Evolutionary conservation across 257 asterid genomes (phyloP), one percentile per base, ranked within the genome.

Genomic region (Petunia secreta): DNA sequence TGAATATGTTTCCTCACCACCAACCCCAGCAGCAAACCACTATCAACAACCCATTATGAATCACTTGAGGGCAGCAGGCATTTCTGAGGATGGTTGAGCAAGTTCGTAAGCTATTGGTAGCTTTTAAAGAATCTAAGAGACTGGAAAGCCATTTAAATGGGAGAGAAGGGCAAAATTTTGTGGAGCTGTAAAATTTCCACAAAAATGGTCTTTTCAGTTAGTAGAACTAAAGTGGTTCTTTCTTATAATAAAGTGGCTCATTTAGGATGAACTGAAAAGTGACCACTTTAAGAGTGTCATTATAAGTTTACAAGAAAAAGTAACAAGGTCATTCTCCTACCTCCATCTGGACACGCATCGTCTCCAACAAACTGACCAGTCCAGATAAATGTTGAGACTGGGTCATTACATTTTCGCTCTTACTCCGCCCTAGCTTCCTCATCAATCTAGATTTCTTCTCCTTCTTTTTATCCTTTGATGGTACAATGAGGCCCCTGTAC

Each of bases 301-400:
- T 34, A 62, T 14, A 34, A 62, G 66, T 62, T 8, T 11, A 59
- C 2, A 16, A 64, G 2, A 63, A 64, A 64, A 13, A 55, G 44
- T 11, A 48, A 71, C 3, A 71, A 34, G 58, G 7, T 50, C 62
- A 34, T 34, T 14, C 38, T 39, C 40, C 58, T 88, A 95, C 99
- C 99, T 95, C 99, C 99, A 95, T 95, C 86, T 95, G 99, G 75
- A 93, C 96, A 55, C 99, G 99, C 99, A 95, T 90, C 15, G 96
- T 91, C 91, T 95, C 99, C 89, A 95, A 86, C 78, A 95, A 90
- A 68, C 97, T 91, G 87, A 93, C 96, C 80, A 95, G 88, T 76
- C 99, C 99, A 86, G 93, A 86, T 75, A 91, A 82, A 79, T 91
- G 86, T 67, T 91, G 91, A 48, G 91, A 87, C 82, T 90, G 97